Base-by-base conservation (phyloP, 768 basidiomycete species). In the Flagelloscypha sp. region DNA sequence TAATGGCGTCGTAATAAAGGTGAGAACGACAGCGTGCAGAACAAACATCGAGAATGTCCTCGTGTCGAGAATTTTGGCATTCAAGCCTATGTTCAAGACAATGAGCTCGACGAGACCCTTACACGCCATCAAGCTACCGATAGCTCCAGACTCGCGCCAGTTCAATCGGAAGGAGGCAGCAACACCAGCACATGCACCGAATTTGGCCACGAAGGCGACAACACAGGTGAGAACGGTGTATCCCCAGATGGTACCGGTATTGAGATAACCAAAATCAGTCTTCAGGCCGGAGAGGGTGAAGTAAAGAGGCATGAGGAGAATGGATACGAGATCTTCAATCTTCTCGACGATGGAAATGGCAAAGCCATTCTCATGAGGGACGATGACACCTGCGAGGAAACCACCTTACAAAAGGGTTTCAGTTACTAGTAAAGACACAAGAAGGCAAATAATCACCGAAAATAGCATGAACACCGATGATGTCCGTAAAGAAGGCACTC, bases 41-140 rank as follows among this genome's bases (percentile, higher is more conserved):
- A 93, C 88, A 44, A 93, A 88, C 84, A 92, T 90, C 0, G 86
- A 84, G 64, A 93, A 89, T 8, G 82, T 72, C 17, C 74, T 70
- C 0, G 65, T 57, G 48, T 75, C 66, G 30, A 84, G 65, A 37
- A 85, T 77, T 9, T 59, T 58, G 3, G 85, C 85, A 41, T 65
- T 55, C 6, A 86, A 65, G 33, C 90, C 90, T 43, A 93, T 78
- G 51, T 95, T 95, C 49, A 93, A 73, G 6, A 92, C 89, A 44
- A 95, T 92, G 19, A 93, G 74, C 54, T 93, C 89, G 17, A 92
- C 87, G 15, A 79, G 62, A 22, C 86, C 87, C 60, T 94, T 87
- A 63, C 86, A 89, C 55, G 76, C 76, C 90, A 95, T 95, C 17
- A 95, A 58, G 33, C 79, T 70, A 3, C 90, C 90, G 38, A 93